Evolutionary conservation across 2,329 filamentous ascomycete species (phyloP).

Genomic region (Pestalotiopsis sp.): DNA sequence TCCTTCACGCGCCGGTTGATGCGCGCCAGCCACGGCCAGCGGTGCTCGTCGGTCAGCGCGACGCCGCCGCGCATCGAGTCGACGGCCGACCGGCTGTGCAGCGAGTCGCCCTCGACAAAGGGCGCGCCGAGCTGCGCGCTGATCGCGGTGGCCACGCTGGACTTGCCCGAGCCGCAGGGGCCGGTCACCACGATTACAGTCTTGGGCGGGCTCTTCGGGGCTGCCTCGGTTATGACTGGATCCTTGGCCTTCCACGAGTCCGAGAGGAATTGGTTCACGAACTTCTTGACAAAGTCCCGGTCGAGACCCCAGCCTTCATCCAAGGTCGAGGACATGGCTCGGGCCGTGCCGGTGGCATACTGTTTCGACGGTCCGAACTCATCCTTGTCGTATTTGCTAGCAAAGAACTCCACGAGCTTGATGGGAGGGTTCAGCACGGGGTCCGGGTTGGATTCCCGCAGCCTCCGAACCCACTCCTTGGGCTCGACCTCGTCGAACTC

Average conservation of each 20-base stretch:
- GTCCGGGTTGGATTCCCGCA: conserved; percentile 46
- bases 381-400: conserved; percentile 46
- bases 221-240: conserved; percentile 16
- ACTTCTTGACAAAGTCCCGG: conserved; percentile 38
- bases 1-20: conserved; percentile 26
- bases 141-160: conserved; percentile 36
- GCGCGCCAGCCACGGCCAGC: conserved; percentile 32
- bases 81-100: conserved; percentile 27
- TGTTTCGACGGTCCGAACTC: conserved; percentile 46
- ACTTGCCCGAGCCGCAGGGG: conserved; percentile 44
- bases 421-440: conserved; percentile 50
- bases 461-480: conserved; percentile 44
- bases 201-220: conserved; percentile 30
- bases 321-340: conserved; percentile 46
- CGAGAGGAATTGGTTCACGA: conserved; percentile 34
- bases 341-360: conserved; percentile 40
- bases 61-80: conserved; percentile 30
- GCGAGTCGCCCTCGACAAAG: conserved; percentile 43
- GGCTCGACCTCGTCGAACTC: conserved; percentile 46
- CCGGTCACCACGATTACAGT: conserved; percentile 38
- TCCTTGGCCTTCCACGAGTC: conserved; percentile 42
- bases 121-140: conserved; percentile 30
- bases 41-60: conserved; percentile 35
- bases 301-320: conserved; percentile 38
- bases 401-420: conserved; percentile 57